Evolutionary conservation across 192 early-diverging fungal species (phyloP).

Genomic region (Chytriomyces confervae): DNA sequence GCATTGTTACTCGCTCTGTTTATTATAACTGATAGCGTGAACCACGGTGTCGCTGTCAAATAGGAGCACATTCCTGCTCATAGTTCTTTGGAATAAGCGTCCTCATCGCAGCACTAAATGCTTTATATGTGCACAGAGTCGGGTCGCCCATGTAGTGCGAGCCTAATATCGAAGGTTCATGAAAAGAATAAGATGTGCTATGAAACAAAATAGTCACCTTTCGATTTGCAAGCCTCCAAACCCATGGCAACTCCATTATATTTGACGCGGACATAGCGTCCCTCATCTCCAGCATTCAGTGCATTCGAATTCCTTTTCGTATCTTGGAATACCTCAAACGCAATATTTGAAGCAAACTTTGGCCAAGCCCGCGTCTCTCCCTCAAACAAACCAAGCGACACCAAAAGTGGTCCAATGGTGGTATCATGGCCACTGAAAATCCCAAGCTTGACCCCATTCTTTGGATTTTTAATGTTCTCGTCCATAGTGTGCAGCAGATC

Average conservation of each 20-base stretch:
- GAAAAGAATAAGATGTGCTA: background rate
- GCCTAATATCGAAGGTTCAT: background rate
- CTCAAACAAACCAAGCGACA: conserved; percentile 1
- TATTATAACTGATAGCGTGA: too few relatives aligned
- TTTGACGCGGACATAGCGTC: conserved; percentile 25
- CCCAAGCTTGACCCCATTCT: conserved; percentile 16
- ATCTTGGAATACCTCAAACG: conserved; percentile 26
- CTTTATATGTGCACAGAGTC: conserved; percentile 20
- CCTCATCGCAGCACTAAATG: conserved; percentile 10
- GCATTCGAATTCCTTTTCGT: background rate
- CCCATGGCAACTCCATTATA: conserved; percentile 19
- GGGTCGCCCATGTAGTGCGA: conserved; percentile 28
- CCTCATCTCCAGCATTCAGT: background rate
- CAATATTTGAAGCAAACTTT: conserved; percentile 25
- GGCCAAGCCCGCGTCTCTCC: conserved; percentile 22
- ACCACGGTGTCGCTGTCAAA: background rate
- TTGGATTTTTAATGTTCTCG: background rate
- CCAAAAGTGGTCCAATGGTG: conserved; percentile 27
- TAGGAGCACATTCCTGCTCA: conserved; percentile 6
- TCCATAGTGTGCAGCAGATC: conserved; percentile 32
- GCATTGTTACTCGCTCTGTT: background rate
- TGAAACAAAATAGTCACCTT: background rate
- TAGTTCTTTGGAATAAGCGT: background rate
- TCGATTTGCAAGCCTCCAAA: background rate
- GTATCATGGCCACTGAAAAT: conserved; percentile 39